Percentiles rank a stretch among this genome's conserved stretches.
Conservation (phyloP, 208 protist genomes). For the Jaenimonas drosophilae region DNA sequence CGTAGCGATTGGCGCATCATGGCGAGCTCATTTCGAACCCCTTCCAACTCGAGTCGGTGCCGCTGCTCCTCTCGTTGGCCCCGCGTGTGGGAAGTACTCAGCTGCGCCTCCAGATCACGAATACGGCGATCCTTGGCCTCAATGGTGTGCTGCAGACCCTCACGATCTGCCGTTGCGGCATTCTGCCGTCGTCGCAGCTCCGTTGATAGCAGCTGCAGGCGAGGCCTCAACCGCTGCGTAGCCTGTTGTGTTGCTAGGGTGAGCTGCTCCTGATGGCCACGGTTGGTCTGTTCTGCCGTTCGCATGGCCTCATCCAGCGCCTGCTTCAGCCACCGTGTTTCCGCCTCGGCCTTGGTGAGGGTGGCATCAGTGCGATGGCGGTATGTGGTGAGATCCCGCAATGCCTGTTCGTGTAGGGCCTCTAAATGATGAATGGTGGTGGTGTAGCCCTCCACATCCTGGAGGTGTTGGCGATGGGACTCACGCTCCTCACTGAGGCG, state of each 20-base stretch:
- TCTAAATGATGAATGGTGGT: constrained; percentile 37
- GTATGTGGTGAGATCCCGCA: constrained; percentile 43
- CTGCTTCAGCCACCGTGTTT: constrained; percentile 32
- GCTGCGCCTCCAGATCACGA: constrained; percentile 9
- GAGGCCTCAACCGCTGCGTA: background rate
- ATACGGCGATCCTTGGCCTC: constrained; percentile 7
- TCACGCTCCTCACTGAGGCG: constrained; percentile 20
- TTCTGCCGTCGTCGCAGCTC: background rate
- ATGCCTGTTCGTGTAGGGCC: constrained; percentile 30
- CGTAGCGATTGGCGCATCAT: constrained; percentile 69
- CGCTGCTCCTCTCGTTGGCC: constrained; percentile 30
- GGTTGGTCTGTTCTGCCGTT: background rate
- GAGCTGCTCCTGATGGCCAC: background rate
- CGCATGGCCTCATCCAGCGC: constrained; percentile 14
- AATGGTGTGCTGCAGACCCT: constrained; percentile 1
- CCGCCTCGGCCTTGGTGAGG: constrained; percentile 20
- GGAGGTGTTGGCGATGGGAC: constrained; percentile 15
- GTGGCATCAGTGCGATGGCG: constrained; percentile 35
- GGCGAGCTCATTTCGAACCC: constrained; percentile 64
- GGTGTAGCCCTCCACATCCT: constrained; percentile 12
- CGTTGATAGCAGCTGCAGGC: constrained; percentile 4
- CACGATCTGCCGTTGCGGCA: background rate
- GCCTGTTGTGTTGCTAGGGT: background rate
- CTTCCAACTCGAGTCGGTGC: constrained; percentile 44
- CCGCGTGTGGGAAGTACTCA: constrained; percentile 13